Evolutionary conservation across 2,329 filamentous ascomycete species (phyloP), one percentile per base, ranked within the genome.

Genomic region (Paraphoma chrysanthemicola): DNA sequence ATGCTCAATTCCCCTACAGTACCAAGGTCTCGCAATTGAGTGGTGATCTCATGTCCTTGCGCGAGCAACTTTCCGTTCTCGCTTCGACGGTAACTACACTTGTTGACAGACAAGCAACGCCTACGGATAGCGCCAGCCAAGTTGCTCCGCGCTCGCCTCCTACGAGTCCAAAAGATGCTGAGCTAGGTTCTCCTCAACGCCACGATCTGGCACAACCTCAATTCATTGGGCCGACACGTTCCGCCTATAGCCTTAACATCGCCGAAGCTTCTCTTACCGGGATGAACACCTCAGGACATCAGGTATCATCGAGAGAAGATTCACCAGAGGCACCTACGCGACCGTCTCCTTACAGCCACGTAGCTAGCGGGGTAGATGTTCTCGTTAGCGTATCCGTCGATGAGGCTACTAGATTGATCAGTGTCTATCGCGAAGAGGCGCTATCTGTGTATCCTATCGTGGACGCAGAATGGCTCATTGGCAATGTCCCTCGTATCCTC

Each of bases 151-250:
- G 7, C 5, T 52, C 51, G 16, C 56, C 49, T 4, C 42, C 44
- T 14, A 48, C 51, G 11, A 62, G 58, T 31, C 56, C 61, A 16
- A 9, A 48, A 10, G 46, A 56, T 12, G 50, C 56, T 16, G 51
- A n/a, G 8, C 52, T n/a, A 16, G 45, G 31, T 7, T 47, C 29
- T 36, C 60, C 56, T 23, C 55, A 52, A 38, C 38, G 45, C 3
- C 44, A 44, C 5, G 44, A 56, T 31, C 60, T 58, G 11, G 48
- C 36, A 39, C 46, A 65, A 46, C 62, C 64, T 44, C 60, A 64
- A 28, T 67, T 67, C 38, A 44, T 64, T 12, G 64, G 64, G 2
- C 64, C 64, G 18, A 67, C 64, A 2, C 60, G 62, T 18, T 61
- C 64, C 11, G 62, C 56, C 1, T 66, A 64, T 33, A 64, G 64